Evolutionary conservation across 2,329 filamentous ascomycete species (phyloP).

Genomic region (Periconia digitata): DNA sequence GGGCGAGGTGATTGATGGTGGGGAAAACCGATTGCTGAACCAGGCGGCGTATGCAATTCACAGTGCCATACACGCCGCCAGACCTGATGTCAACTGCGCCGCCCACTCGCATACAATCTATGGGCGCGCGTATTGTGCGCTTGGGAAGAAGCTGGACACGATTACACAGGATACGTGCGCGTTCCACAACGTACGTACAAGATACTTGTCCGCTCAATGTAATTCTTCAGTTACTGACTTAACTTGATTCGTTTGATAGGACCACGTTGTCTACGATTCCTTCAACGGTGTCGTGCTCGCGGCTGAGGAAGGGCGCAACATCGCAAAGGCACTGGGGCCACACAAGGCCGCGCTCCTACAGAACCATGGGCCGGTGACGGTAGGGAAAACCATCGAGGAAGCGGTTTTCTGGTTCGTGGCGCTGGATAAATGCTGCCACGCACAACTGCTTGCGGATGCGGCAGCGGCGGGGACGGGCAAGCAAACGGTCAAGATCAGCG

Average conservation of each 20-base stretch:
- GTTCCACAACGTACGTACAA: conserved; percentile 47
- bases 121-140: conserved; percentile 63
- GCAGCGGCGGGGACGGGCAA: conserved; percentile 63
- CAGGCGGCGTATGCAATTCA: conserved; percentile 62
- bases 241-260: conserved; percentile 41
- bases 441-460: conserved; percentile 56
- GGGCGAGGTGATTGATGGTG: conserved; percentile 66
- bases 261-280: conserved; percentile 54
- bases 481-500: conserved; percentile 66
- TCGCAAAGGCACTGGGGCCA: conserved; percentile 51
- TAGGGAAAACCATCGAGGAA: conserved; percentile 54
- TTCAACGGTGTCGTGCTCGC: conserved; percentile 58
- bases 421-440: conserved; percentile 57
- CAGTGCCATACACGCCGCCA: conserved; percentile 59
- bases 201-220: not conserved
- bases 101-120: conserved; percentile 62
- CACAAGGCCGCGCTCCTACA: conserved; percentile 57
- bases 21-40: conserved; percentile 43
- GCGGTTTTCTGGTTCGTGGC: conserved; percentile 57
- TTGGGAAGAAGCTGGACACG: conserved; percentile 62
- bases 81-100: conserved; percentile 61
- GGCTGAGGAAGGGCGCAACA: conserved; percentile 56
- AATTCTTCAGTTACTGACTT: not conserved
- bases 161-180: conserved; percentile 61
- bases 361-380: conserved; percentile 57